Conservation (phyloP, 441 rosid genomes). For the Metrosideros polymorpha region DNA sequence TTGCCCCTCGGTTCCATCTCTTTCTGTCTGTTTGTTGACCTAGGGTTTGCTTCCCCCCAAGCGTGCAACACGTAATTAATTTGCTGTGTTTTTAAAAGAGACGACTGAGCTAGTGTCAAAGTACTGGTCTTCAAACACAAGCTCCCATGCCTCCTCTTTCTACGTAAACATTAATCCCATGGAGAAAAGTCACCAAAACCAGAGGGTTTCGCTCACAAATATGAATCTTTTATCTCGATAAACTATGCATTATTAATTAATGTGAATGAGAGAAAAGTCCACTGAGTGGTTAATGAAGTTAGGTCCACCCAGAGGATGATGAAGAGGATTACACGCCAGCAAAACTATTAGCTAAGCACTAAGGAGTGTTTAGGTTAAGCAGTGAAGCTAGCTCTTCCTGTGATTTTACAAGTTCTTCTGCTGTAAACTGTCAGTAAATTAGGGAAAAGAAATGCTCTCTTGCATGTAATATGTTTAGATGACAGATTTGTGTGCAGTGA, state of each 20-base stretch:
- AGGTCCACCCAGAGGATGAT: neutral
- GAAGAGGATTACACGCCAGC: neutral
- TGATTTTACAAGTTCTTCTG: neutral
- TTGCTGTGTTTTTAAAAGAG: neutral
- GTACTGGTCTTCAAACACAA: conserved; percentile 36
- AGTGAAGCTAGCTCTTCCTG: neutral
- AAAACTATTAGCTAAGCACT: neutral
- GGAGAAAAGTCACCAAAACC: neutral
- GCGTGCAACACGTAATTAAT: conserved; percentile 40
- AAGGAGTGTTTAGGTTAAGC: neutral
- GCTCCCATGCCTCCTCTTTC: conserved; percentile 65
- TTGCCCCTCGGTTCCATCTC: conserved; percentile 53
- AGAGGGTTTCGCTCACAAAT: neutral
- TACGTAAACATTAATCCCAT: conserved; percentile 30
- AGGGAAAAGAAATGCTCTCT: neutral
- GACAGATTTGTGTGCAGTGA: neutral
- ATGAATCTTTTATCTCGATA: neutral
- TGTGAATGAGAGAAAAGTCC: neutral
- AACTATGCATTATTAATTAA: neutral
- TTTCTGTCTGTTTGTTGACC: conserved; percentile 61
- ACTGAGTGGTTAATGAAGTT: neutral
- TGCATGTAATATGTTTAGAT: neutral
- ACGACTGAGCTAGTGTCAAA: conserved; percentile 25
- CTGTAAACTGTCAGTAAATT: neutral
- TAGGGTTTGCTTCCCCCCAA: conserved; percentile 49